Evolutionary conservation across 345 rosid genomes (phyloP).

Genomic region (Murraya paniculata): DNA sequence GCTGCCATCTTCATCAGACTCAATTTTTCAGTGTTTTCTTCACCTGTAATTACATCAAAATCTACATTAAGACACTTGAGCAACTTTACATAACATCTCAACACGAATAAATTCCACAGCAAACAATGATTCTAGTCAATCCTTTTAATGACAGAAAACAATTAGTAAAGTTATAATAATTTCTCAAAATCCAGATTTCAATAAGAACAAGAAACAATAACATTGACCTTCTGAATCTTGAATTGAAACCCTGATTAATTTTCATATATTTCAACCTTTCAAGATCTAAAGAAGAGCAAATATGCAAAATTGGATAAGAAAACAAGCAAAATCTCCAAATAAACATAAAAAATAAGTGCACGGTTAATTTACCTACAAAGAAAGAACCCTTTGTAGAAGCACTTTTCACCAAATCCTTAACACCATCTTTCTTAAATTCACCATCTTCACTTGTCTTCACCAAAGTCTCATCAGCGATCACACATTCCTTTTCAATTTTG

Average conservation of each 20-base stretch:
- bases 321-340: not conserved
- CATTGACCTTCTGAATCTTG: constrained; percentile 10
- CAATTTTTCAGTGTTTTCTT: constrained; percentile 38
- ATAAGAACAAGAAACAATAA: constrained; percentile 4
- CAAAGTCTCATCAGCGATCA: constrained; percentile 23
- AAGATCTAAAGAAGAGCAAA: not conserved
- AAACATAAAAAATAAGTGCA: not conserved
- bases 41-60: constrained; percentile 31
- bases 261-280: not conserved
- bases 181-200: constrained; percentile 1
- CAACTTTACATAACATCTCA: not conserved
- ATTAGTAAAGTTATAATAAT: not conserved
- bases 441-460: constrained; percentile 24
- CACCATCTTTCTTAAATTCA: constrained; percentile 22
- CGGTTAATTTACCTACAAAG: constrained; percentile 31
- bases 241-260: not conserved
- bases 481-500: constrained; percentile 26
- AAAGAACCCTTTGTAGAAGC: constrained; percentile 39
- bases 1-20: constrained; percentile 60
- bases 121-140: not conserved
- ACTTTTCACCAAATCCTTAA: constrained; percentile 30
- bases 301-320: not conserved
- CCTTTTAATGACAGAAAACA: not conserved
- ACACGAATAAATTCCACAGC: not conserved
- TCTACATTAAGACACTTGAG: not conserved